Percentiles rank a stretch among this genome's conserved stretches.
Evolutionary conservation across 495 filamentous ascomycete species (phyloP).

Genomic region (Xanthoparmelia taractica): DNA sequence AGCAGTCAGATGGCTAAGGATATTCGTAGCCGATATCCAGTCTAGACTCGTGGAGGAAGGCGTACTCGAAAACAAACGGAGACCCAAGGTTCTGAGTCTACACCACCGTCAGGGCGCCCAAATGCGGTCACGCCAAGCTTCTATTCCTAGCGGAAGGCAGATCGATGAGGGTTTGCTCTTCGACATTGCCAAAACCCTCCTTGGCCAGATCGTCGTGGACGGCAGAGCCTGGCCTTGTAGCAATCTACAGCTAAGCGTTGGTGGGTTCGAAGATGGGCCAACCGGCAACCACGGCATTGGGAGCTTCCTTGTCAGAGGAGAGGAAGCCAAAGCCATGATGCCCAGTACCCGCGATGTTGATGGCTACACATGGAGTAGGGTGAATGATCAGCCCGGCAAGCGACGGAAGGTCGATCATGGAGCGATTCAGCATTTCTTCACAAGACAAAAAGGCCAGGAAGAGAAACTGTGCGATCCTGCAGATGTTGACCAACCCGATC

Average conservation of each 20-base stretch:
- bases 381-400: conserved; percentile 39
- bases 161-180: conserved; percentile 69
- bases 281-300: conserved; percentile 78
- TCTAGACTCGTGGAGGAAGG: conserved; percentile 86
- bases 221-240: conserved; percentile 78
- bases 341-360: conserved; percentile 11
- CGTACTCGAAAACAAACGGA: conserved; percentile 76
- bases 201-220: conserved; percentile 70
- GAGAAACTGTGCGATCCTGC: conserved; percentile 15
- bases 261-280: conserved; percentile 83
- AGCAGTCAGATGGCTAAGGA: conserved; percentile 77
- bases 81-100: conserved; percentile 76
- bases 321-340: conserved; percentile 53
- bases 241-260: conserved; percentile 75
- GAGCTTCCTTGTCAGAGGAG: conserved; percentile 71
- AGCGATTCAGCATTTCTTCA: conserved; percentile 55
- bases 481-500: neutral
- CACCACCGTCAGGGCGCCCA: conserved; percentile 67
- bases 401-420: conserved; percentile 43
- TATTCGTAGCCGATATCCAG: conserved; percentile 91
- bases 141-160: conserved; percentile 67
- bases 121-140: conserved; percentile 60
- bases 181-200: conserved; percentile 64
- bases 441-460: conserved; percentile 9
- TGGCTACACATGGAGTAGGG: conserved; percentile 23